Percentiles rank a stretch among this genome's conserved stretches.
Conservation (phyloP, 257 asterid genomes). For the Petrea volubilis region DNA sequence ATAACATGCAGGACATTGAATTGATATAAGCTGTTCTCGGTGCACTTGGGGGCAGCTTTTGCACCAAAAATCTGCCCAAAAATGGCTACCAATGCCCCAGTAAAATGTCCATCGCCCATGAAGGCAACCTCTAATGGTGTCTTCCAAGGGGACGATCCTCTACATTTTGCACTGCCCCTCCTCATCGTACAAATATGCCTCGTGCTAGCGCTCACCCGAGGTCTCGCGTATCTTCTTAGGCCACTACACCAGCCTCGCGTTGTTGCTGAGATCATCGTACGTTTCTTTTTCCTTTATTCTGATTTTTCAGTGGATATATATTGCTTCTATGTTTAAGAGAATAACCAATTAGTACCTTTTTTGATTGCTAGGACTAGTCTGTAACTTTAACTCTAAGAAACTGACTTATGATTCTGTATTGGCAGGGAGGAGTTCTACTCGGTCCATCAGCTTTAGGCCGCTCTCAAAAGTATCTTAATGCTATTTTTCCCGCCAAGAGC, state of each 20-base stretch:
- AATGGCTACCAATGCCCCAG: constrained; percentile 49
- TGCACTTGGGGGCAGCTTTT: neutral
- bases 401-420: neutral
- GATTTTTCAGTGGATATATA: neutral
- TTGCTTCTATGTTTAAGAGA: neutral
- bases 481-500: constrained; percentile 67
- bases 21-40: constrained; percentile 7
- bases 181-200: constrained; percentile 65
- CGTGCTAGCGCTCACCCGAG: constrained; percentile 60
- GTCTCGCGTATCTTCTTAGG: constrained; percentile 55
- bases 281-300: constrained; percentile 19
- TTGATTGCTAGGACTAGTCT: too few relatives aligned
- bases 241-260: constrained; percentile 85
- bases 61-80: neutral
- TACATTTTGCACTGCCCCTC: constrained; percentile 72
- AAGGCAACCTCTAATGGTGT: constrained; percentile 75
- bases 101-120: constrained; percentile 56
- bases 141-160: constrained; percentile 83
- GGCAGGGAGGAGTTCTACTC: constrained; percentile 77
- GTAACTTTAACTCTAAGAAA: neutral
- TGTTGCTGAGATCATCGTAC: constrained; percentile 73
- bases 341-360: too few relatives aligned
- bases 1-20: constrained; percentile 18
- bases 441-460: constrained; percentile 91
- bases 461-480: constrained; percentile 41